Evolutionary conservation across 768 basidiomycete genomes (phyloP).

Genomic region (Trametes gibbosa): DNA sequence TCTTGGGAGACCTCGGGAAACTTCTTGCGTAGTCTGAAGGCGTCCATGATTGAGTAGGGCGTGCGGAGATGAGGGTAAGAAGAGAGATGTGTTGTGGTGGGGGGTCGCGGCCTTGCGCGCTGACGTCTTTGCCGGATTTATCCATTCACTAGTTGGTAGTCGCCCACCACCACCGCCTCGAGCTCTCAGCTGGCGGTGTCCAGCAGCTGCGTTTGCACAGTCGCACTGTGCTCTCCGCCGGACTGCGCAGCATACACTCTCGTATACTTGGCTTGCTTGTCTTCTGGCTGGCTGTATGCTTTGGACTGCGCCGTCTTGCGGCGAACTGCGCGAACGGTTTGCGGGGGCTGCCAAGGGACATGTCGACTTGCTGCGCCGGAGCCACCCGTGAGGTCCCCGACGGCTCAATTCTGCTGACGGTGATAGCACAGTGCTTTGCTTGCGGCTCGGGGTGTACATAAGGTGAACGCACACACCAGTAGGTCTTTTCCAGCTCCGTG

Average conservation of each 20-base stretch:
- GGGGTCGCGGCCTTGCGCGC: conserved; percentile 9
- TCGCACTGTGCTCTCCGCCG: neutral
- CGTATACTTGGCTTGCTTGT: neutral
- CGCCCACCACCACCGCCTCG: conserved; percentile 1
- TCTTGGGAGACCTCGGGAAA: conserved; percentile 88
- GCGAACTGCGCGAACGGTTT: no score
- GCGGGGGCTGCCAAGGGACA: no score
- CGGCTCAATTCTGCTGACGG: no score
- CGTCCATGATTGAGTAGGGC: conserved; percentile 54
- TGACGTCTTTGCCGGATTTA: conserved; percentile 24
- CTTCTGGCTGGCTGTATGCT: neutral
- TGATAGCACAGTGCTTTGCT: no score
- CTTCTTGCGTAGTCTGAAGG: conserved; percentile 85
- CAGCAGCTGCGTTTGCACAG: neutral
- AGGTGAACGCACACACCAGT: no score
- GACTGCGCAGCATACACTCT: neutral
- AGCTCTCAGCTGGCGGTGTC: neutral
- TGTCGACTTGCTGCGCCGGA: no score
- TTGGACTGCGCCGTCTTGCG: no score
- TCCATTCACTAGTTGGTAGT: conserved; percentile 5
- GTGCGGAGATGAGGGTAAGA: conserved; percentile 5
- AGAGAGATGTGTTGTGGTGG: neutral
- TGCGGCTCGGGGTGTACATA: no score
- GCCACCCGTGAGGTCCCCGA: no score
- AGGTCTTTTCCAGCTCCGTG: no score